These are phyloP conservation scores for Aegilops umbellulata DNA, from an alignment of 176 grass and related monocot species.

Conservation along the genomic window DNA sequence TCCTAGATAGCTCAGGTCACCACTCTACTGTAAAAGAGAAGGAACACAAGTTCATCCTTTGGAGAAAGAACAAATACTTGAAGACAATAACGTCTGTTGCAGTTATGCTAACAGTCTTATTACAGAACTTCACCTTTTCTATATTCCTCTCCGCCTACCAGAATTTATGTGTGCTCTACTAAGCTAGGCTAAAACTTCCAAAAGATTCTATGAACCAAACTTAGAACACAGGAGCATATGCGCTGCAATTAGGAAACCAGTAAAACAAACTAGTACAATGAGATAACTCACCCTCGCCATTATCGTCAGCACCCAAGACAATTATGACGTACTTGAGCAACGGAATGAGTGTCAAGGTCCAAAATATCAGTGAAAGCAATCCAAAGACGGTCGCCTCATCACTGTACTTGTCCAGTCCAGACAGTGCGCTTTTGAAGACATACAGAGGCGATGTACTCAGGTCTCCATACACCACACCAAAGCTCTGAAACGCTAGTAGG, in stretches of 20 bases:
- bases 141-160: neutral
- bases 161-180: neutral
- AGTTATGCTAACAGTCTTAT: neutral
- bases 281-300: constrained; percentile 54
- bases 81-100: neutral
- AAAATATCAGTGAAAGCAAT: constrained; percentile 64
- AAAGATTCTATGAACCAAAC: neutral
- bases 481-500: constrained; percentile 67
- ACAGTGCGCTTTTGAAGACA: constrained; percentile 54
- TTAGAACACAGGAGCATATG: neutral
- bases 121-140: neutral
- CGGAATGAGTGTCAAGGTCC: constrained; percentile 57
- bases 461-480: constrained; percentile 75
- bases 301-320: constrained; percentile 61
- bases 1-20: neutral
- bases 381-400: constrained; percentile 62
- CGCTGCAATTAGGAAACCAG: neutral
- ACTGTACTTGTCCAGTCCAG: constrained; percentile 21
- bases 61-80: neutral
- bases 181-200: neutral
- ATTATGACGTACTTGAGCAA: constrained; percentile 65
- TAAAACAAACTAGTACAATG: neutral
- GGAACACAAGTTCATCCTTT: neutral
- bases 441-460: constrained; percentile 61
- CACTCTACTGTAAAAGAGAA: neutral